Conservation (phyloP, 805 yeast genomes). For the Starmerella khaoyaiensis region DNA sequence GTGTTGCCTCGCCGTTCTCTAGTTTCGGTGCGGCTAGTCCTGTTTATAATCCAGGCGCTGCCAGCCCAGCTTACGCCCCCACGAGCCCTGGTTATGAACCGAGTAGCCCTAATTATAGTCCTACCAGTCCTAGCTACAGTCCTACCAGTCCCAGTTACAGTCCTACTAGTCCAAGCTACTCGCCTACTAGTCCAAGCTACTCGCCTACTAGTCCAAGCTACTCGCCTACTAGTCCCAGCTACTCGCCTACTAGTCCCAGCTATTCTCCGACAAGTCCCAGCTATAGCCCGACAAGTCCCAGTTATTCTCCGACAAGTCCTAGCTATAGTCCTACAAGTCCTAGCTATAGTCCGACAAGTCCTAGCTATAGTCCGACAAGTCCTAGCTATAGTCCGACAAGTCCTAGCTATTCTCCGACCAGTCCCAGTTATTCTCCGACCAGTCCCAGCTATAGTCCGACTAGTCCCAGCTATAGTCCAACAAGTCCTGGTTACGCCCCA, state of each 20-base stretch:
- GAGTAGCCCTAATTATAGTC: slow-evolving; percentile 20
- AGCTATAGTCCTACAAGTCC: slow-evolving; percentile 57
- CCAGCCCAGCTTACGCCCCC: slow-evolving; percentile 64
- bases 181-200: slow-evolving; percentile 47
- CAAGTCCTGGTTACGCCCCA: slow-evolving; percentile 8
- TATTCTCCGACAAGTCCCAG: slow-evolving; percentile 71
- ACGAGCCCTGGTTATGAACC: slow-evolving; percentile 43
- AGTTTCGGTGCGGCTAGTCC: slow-evolving; percentile 31
- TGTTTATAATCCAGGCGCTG: slow-evolving; percentile 48
- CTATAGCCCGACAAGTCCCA: slow-evolving; percentile 69
- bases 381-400: slow-evolving; percentile 67
- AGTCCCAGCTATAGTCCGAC: slow-evolving; percentile 45
- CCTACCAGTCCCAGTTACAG: slow-evolving; percentile 61
- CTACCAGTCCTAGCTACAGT: slow-evolving; percentile 30
- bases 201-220: slow-evolving; percentile 53
- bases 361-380: slow-evolving; percentile 45
- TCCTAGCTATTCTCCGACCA: slow-evolving; percentile 65
- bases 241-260: slow-evolving; percentile 50
- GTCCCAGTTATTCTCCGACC: slow-evolving; percentile 44
- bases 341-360: slow-evolving; percentile 62
- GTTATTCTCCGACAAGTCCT: slow-evolving; percentile 70
- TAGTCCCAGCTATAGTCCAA: slow-evolving; percentile 5
- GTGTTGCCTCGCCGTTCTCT: slow-evolving; percentile 39
- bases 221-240: slow-evolving; percentile 53
- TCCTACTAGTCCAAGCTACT: slow-evolving; percentile 49